Evolutionary conservation across 2,329 filamentous ascomycete species (phyloP).

Genomic region (Ampelomyces quisqualis): DNA sequence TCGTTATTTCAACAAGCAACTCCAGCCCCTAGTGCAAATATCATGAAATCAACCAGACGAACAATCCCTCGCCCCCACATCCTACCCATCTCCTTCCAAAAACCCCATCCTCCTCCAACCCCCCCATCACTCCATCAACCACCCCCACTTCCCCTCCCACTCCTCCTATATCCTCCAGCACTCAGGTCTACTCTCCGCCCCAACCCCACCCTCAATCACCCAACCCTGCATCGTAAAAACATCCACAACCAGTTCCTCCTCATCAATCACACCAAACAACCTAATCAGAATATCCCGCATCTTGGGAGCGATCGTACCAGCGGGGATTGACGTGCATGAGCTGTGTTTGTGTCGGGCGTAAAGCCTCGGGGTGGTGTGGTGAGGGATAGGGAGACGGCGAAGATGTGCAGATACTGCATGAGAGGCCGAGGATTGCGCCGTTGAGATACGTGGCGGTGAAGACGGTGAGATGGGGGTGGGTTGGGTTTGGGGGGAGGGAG

Average conservation of each 20-base stretch:
- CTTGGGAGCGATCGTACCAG: constrained; percentile 46
- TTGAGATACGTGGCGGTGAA: constrained; percentile 37
- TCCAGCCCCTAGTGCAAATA: too few relatives aligned
- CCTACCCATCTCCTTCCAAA: too few relatives aligned
- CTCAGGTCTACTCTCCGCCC: constrained; percentile 37
- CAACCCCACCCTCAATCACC: constrained; percentile 24
- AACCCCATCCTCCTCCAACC: neutral
- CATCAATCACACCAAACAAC: constrained; percentile 35
- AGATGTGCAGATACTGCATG: constrained; percentile 26
- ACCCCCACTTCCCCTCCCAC: constrained; percentile 44
- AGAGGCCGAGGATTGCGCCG: constrained; percentile 18
- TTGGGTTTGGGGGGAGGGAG: constrained; percentile 8
- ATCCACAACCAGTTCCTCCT: constrained; percentile 42
- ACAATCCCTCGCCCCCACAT: too few relatives aligned
- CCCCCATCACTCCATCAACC: constrained; percentile 8
- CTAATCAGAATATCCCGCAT: constrained; percentile 45
- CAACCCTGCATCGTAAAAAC: constrained; percentile 40
- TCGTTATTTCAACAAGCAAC: too few relatives aligned
- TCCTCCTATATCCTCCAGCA: constrained; percentile 42
- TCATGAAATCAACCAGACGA: too few relatives aligned
- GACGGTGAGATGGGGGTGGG: constrained; percentile 21
- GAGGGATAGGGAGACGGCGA: constrained; percentile 24
- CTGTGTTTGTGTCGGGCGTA: constrained; percentile 43
- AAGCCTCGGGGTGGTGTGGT: constrained; percentile 17
- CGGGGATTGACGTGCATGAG: constrained; percentile 35